Base-by-base conservation (phyloP, 257 asterid genomes). In the Henckelia pumila region DNA sequence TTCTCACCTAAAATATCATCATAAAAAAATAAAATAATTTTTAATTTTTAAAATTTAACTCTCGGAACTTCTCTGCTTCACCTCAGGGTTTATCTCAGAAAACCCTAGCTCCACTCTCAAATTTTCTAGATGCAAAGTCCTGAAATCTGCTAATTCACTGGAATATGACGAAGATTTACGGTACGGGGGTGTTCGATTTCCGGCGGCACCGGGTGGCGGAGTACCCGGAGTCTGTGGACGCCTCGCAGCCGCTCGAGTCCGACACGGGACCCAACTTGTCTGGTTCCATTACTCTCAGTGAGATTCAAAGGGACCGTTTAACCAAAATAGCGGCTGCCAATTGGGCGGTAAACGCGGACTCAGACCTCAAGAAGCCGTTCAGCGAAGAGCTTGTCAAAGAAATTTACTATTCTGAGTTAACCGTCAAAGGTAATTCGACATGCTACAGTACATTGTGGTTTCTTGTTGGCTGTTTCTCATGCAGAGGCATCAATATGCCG, bases 141-240 rank as follows among this genome's bases (percentile, higher is more conserved):
- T 67, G 64, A 44, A 55, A 13, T 11, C 17, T 14, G 20, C 57
- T 6, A 53, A 63, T 64, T 65, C 30, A 1, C 25, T 29, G 6
- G 16, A 11, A 47, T 23, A 90, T 90, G 96, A 79, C 92, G 16
- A 88, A 74, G 68, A 81, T 88, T 4, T 84, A 86, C 63, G 97
- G 99, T 16, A 85, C 91, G n/a, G 97, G 99, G 67, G 66, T 80
- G 64, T 93, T 81, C 71, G 97, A 90, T 75, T 93, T 88, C 89
- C 85, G 88, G 80, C 88, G 97, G 24, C 95, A 87, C 80, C 80
- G 95, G 49, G 99, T 93, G 35, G 99, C 99, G 24, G 99, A 93
- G 85, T 93, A 93, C 63, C 96, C 97, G 17, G 83, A 80, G 62
- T 56, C 69, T 24, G 59, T 50, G 49, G 98, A 77, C 19, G 79